Evolutionary conservation across 108 stramenopile species (phyloP), one percentile per base, ranked within the genome.

Genomic region (Nannochloropsis granulata): DNA sequence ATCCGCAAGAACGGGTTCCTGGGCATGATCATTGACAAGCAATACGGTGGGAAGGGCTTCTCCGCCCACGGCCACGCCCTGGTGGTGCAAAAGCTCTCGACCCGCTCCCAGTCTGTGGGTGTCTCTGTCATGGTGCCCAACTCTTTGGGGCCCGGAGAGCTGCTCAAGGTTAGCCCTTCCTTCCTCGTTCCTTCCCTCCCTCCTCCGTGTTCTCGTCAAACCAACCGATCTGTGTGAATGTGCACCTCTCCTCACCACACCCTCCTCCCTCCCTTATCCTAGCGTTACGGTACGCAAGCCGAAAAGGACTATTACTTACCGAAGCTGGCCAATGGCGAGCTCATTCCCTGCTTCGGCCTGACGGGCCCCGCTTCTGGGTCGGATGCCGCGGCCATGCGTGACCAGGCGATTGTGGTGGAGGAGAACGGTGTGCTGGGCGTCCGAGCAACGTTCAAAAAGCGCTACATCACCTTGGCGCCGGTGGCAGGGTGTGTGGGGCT

Each of bases 401-500:
- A 90, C 78, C 93, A 92, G 82, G 95, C 94, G 88, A 91, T 93
- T 86, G 95, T 95, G 83, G 92, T 93, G 21, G 95, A 96, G 44
- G 91, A 93, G 92, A 92, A 96, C 83, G 97, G 97, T 13, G 94
- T 94, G 82, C 83, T 98, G 78, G 97, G 97, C 43, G 95, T 98
- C 19, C 90, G 93, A 21, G 95, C 96, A 12, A 93, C 92, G 79
- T 98, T 98, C 93, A 95, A 98, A 90, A 98, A 98, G 92, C 90
- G 97, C 83, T 98, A 98, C 93, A 98, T 98, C 89, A 98, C 97
- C 8, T 90, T 98, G 81, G 97, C 97, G 34, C 97, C 97, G 7
- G 95, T 98, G 12, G 97, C 97, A 71, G 97, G 97, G 44, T 94
- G 96, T 81, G 96, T 98, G 34, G 97, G 97, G 13, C 86, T 98